Percentiles rank a stretch among this genome's conserved stretches.
phyloP scores from a whole-genome alignment of 2,329 filamentous ascomycete genomes.

The Microdochium trichocladiopsis region DNA sequence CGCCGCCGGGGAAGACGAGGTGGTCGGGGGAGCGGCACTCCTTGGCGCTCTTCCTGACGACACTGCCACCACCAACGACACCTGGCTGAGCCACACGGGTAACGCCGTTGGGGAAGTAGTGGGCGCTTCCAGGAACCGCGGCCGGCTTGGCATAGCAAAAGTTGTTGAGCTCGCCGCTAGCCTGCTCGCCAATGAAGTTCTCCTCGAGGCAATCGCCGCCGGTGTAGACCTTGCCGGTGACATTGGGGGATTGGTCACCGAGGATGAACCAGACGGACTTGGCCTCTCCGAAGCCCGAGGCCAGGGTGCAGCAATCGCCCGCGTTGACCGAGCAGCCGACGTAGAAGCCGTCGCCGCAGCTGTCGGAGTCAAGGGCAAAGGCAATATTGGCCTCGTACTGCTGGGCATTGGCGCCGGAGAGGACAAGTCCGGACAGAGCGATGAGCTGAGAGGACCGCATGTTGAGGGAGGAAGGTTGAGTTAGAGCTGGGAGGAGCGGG shows the following conservation, averaged over 20 bases:
- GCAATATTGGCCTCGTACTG: not conserved
- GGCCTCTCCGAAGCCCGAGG: not conserved
- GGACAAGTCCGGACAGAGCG: too few relatives aligned
- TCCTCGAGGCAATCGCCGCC: not conserved
- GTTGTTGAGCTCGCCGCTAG: not conserved
- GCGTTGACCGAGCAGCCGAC: not conserved
- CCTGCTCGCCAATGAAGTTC: not conserved
- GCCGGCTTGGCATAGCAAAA: not conserved
- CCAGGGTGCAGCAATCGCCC: not conserved
- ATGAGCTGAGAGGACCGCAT: too few relatives aligned
- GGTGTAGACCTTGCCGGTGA: not conserved
- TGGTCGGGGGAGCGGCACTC: not conserved
- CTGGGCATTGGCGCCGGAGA: too few relatives aligned
- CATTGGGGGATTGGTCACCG: not conserved
- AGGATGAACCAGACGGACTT: not conserved
- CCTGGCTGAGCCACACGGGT: not conserved
- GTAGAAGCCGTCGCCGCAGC: not conserved
- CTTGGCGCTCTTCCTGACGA: not conserved
- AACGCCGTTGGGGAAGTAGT: not conserved
- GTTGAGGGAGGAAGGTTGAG: too few relatives aligned
- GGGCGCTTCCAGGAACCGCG: not conserved
- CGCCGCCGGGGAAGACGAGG: not conserved
- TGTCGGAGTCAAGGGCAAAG: not conserved
- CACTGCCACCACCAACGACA: not conserved
- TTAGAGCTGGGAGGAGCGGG: too few relatives aligned